These are phyloP conservation scores for Penicillium verhagenii DNA, from an alignment of 495 filamentous ascomycete genomes.

Conservation along the genomic window DNA sequence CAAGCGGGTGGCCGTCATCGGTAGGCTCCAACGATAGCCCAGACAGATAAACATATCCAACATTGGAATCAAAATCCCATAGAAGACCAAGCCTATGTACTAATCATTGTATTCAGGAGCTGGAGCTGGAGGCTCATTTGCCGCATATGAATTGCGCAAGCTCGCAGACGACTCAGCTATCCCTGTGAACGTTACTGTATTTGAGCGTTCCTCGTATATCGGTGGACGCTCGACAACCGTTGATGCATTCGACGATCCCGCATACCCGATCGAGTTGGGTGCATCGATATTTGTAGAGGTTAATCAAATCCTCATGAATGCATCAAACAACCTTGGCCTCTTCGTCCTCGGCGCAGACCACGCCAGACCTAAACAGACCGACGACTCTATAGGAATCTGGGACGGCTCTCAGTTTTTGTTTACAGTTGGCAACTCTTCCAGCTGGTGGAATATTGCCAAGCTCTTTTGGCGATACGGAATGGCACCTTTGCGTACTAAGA, in stretches of 20 bases:
- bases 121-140: constrained; percentile 82
- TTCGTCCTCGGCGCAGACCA: constrained; percentile 34
- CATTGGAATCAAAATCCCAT: background rate
- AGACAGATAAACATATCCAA: background rate
- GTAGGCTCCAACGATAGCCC: constrained; percentile 21
- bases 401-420: constrained; percentile 78
- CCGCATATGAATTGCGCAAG: constrained; percentile 77
- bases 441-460: constrained; percentile 79
- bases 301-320: constrained; percentile 78
- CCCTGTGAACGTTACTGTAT: constrained; percentile 77
- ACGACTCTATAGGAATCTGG: constrained; percentile 71
- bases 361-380: constrained; percentile 35
- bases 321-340: constrained; percentile 72
- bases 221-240: constrained; percentile 91
- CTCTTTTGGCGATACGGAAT: constrained; percentile 83
- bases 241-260: constrained; percentile 68
- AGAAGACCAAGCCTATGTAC: background rate
- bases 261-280: constrained; percentile 78
- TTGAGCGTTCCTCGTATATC: constrained; percentile 74
- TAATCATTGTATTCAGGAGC: constrained; percentile 59
- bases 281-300: constrained; percentile 89
- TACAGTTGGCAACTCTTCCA: constrained; percentile 52
- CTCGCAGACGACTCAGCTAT: constrained; percentile 57
- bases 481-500: constrained; percentile 70
- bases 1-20: constrained; percentile 49